Evolutionary conservation across 192 early-diverging fungal species (phyloP).

Genomic region (Coemansia sp.): DNA sequence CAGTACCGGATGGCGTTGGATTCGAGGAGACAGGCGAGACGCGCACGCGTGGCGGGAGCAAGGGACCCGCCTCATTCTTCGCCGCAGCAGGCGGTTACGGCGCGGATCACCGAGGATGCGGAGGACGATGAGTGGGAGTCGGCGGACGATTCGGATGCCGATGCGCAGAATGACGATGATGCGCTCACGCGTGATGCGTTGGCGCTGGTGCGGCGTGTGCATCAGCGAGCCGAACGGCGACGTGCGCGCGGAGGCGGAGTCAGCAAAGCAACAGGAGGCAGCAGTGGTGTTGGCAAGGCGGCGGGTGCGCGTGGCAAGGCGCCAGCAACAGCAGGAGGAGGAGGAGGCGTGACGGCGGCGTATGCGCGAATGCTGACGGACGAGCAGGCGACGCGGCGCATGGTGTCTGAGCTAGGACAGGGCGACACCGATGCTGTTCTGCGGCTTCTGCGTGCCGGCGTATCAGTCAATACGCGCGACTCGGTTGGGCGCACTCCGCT

Average conservation of each 20-base stretch:
- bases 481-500: slow-evolving; percentile 39
- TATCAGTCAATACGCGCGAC: slow-evolving; percentile 21
- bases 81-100: neutral
- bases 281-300: slow-evolving; percentile 6
- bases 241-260: slow-evolving; percentile 2
- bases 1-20: slow-evolving; percentile 3
- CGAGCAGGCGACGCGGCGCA: slow-evolving; percentile 11
- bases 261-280: neutral
- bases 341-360: slow-evolving; percentile 13
- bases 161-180: neutral
- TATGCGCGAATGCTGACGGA: slow-evolving; percentile 11
- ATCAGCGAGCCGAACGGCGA: neutral
- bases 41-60: neutral
- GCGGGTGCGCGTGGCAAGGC: neutral
- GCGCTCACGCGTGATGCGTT: neutral
- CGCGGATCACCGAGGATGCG: neutral
- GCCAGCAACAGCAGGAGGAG: neutral
- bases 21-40: neutral
- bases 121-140: slow-evolving; percentile 36
- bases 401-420: slow-evolving; percentile 30
- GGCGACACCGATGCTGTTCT: slow-evolving; percentile 30
- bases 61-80: neutral
- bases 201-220: slow-evolving; percentile 5
- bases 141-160: slow-evolving; percentile 6
- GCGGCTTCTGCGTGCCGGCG: slow-evolving; percentile 21